A percentile compares a stretch with the other conserved stretches of the same genome.
Evolutionary conservation across 1,139 yeast genomes (phyloP).

Genomic region (Debaryomycetaceae sp.): DNA sequence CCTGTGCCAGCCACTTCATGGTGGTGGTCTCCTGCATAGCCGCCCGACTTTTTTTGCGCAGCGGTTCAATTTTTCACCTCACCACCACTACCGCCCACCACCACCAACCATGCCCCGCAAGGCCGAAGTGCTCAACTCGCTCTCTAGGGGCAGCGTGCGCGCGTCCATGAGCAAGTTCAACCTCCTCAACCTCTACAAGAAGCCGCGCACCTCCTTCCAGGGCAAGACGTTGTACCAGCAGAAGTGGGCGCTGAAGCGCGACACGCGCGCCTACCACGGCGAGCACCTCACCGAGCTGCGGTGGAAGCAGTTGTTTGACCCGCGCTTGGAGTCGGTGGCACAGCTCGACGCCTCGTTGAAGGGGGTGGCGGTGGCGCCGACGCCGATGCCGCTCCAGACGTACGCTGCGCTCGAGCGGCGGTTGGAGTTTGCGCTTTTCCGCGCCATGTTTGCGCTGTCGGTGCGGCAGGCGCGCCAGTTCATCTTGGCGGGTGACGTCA

Average conservation of each 20-base stretch:
- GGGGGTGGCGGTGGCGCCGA: conserved; percentile 51
- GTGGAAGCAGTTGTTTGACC: conserved; percentile 69
- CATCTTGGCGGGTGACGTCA: conserved; percentile 75
- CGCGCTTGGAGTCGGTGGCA: conserved; percentile 78
- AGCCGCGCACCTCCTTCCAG: conserved; percentile 47
- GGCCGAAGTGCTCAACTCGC: conserved; percentile 53
- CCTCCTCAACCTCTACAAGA: conserved; percentile 78
- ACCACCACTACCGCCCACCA: conserved; percentile 1
- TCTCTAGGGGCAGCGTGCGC: conserved; percentile 73
- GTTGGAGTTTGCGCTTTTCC: conserved; percentile 82
- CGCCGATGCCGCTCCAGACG: conserved; percentile 86
- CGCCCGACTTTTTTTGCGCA: too few species aligned
- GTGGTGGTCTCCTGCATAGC: conserved; percentile 16
- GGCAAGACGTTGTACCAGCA: conserved; percentile 77
- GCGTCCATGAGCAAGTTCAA: conserved; percentile 92
- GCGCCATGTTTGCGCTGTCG: conserved; percentile 91
- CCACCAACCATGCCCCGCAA: conserved; percentile 54
- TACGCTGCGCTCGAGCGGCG: conserved; percentile 85
- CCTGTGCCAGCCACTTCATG: conserved; percentile 63
- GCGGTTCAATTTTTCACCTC: conserved; percentile 4
- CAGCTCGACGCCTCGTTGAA: conserved; percentile 74
- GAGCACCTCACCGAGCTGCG: conserved; percentile 84
- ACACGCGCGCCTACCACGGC: conserved; percentile 93
- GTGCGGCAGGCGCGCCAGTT: conserved; percentile 92
- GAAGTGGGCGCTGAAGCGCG: conserved; percentile 88